Conservation (phyloP, 2,329 filamentous ascomycete species). For the Chrysosporium queenslandicum region DNA sequence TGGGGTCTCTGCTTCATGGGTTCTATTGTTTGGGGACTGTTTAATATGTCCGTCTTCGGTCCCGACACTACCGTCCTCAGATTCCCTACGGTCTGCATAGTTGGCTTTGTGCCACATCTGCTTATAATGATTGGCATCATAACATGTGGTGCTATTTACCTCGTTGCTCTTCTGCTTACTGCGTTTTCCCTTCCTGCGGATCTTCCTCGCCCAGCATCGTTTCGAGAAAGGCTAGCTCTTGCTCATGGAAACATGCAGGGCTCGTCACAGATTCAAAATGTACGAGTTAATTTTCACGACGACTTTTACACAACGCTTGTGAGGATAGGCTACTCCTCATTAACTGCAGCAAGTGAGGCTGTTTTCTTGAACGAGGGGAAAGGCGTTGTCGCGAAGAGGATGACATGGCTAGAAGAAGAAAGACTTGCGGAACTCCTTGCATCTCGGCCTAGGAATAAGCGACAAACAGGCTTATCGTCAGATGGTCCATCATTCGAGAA, state of each 20-base stretch:
- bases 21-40: conserved; percentile 67
- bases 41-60: conserved; percentile 38
- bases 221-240: conserved; percentile 52
- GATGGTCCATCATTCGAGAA: conserved; percentile 18
- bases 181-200: conserved; percentile 54
- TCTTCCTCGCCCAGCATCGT: conserved; percentile 35
- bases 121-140: conserved; percentile 70
- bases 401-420: conserved; percentile 89
- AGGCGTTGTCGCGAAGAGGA: conserved; percentile 58
- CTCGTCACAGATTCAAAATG: conserved; percentile 70
- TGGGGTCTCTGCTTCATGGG: conserved; percentile 88
- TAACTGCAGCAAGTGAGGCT: conserved; percentile 89
- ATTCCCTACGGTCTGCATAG: conserved; percentile 88
- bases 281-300: conserved; percentile 74
- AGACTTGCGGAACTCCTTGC: conserved; percentile 64
- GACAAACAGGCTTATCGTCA: conserved; percentile 12
- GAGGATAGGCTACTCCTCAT: conserved; percentile 72
- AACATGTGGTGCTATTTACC: conserved; percentile 67
- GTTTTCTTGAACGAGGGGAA: conserved; percentile 90
- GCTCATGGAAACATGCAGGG: conserved; percentile 89
- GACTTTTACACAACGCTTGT: conserved; percentile 92
- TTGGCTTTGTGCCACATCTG: conserved; percentile 91
- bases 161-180: conserved; percentile 63
- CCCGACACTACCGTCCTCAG: conserved; percentile 56
- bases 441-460: conserved; percentile 27